Base-by-base conservation (phyloP, 495 filamentous ascomycete species). In the Penicillium diatomitis region DNA sequence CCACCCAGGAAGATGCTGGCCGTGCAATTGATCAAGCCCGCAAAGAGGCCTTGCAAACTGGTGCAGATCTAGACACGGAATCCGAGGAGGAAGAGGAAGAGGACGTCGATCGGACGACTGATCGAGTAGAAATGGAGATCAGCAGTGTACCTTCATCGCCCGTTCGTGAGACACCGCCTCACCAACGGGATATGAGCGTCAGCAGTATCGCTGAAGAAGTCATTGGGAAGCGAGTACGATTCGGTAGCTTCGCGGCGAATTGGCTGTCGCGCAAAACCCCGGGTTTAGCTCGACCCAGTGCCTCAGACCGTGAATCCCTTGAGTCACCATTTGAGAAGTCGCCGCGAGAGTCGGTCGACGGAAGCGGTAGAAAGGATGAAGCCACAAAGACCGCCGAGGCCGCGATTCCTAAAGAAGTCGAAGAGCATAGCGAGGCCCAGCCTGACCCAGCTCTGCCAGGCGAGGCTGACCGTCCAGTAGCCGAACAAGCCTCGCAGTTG, bases 181-280 rank as follows among this genome's bases (percentile, higher is more conserved):
- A 66, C 42, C 31, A 50, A 20, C 58, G 58, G 40, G 53, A 51
- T 28, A 46, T 31, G 38, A 73, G 70, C 37, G 71, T 70, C 29
- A 81, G 77, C 47, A 78, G 73, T 40, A 80, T 92, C 48, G 87
- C 83, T 0, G 78, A 94, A 69, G 88, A 96, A 66, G 90, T 95
- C 2, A 86, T 95, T 45, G 76, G 73, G 5, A 82, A 78, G 50
- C 84, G 78, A 48, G 85, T 89, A 0, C 79, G 77, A 36, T 96
- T 96, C 65, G 90, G 91, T 2, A 72, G 85, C 27, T 96, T 96
- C 62, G 87, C 91, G 0, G 79, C 87, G 51, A 82, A 80, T 53
- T 96, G 92, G 91, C 88, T 97, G 54, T 90, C 85, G 8, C 81
- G 76, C 54, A 84, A 81, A 43, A 89, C 86, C 3, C 85, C 89